Evolutionary conservation across 1,139 yeast species (phyloP).

Genomic region (Arxiozyma telluris): DNA sequence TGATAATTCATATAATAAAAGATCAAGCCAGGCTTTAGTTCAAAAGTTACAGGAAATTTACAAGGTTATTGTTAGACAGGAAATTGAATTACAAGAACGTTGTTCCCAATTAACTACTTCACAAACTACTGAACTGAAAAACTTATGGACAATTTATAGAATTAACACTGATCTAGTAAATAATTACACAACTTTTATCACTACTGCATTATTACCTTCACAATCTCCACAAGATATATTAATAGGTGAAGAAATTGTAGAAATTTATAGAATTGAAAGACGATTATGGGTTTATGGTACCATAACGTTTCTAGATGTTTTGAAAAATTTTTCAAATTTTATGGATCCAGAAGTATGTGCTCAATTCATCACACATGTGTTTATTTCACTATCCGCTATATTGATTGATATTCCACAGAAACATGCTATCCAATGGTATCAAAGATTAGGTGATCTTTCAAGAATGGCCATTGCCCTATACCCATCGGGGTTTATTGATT

Average conservation of each 20-base stretch:
- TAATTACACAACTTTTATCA: conserved; percentile 60
- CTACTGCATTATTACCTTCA: conserved; percentile 64
- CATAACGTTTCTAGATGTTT: conserved; percentile 68
- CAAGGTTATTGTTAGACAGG: conserved; percentile 56
- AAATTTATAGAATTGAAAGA: conserved; percentile 65
- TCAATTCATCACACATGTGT: conserved; percentile 35
- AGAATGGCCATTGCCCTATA: conserved; percentile 78
- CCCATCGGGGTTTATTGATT: conserved; percentile 67
- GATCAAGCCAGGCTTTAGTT: conserved; percentile 63
- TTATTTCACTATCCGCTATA: conserved; percentile 38
- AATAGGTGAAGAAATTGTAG: conserved; percentile 60
- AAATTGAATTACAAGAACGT: conserved; percentile 60
- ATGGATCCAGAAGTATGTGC: conserved; percentile 38
- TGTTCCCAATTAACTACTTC: conserved; percentile 39
- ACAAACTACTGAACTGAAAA: conserved; percentile 47
- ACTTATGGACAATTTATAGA: conserved; percentile 64
- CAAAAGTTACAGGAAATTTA: conserved; percentile 66
- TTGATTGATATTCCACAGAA: conserved; percentile 41
- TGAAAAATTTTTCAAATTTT: conserved; percentile 56
- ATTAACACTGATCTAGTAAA: conserved; percentile 56
- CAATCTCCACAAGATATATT: conserved; percentile 38
- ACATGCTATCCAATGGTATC: conserved; percentile 62
- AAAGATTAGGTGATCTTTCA: conserved; percentile 67
- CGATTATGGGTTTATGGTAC: conserved; percentile 80
- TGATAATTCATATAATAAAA: conserved; percentile 36